A percentile compares a stretch with the other conserved stretches of the same genome.
These are phyloP conservation scores for Euclidium syriacum DNA, from an alignment of 345 rosid species.

Conservation along the genomic window DNA sequence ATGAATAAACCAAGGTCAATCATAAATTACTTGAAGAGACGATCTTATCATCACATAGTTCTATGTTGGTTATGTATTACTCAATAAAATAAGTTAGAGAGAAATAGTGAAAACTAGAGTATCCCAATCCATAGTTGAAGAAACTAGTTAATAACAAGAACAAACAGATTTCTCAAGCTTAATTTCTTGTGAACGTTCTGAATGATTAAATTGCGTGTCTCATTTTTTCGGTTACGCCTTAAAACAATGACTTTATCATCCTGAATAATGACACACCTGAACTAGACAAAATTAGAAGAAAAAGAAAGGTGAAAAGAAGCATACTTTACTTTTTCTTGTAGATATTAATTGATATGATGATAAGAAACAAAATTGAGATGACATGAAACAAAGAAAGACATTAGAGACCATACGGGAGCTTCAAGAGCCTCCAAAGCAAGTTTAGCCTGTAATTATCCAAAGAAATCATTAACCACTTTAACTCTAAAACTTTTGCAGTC, in stretches of 20 bases:
- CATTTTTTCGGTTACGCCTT: slow-evolving; percentile 57
- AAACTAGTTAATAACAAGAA: background rate
- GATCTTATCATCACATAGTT: too few relatives aligned
- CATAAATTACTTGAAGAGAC: too few relatives aligned
- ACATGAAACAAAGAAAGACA: background rate
- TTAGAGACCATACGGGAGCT: slow-evolving; percentile 66
- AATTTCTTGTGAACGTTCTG: background rate
- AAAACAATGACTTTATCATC: slow-evolving; percentile 51
- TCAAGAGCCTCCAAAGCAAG: slow-evolving; percentile 72
- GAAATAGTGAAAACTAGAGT: too few relatives aligned
- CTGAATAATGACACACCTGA: slow-evolving; percentile 54
- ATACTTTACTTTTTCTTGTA: too few relatives aligned
- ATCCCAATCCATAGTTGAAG: background rate
- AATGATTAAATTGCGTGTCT: slow-evolving; percentile 47
- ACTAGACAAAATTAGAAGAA: slow-evolving; percentile 8
- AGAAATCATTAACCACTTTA: background rate
- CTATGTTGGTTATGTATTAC: too few relatives aligned
- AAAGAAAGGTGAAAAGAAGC: background rate
- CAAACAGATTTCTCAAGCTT: background rate
- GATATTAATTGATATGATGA: background rate
- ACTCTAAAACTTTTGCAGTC: background rate
- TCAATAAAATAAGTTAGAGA: too few relatives aligned
- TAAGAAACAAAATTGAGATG: background rate
- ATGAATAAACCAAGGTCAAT: background rate
- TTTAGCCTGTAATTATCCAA: slow-evolving; percentile 53